These are phyloP conservation scores for Candida pini DNA, from an alignment of 805 yeast species.

Conservation along the genomic window DNA sequence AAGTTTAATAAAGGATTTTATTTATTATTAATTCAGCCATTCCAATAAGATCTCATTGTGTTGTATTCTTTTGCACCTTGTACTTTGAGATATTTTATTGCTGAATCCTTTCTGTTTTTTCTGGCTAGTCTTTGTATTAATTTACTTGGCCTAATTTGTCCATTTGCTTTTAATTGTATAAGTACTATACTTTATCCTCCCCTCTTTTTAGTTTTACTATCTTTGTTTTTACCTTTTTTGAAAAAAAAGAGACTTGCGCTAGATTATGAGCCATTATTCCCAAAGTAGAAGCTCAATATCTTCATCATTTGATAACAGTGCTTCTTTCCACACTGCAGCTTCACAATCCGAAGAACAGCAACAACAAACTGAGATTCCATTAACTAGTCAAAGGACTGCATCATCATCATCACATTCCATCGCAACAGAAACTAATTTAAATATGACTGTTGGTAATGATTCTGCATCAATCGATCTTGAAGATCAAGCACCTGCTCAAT, in stretches of 20 bases:
- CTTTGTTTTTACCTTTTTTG: neutral
- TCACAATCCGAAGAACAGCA: neutral
- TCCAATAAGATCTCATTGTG: too few species aligned
- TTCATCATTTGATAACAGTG: constrained; percentile 9
- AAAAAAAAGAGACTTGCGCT: neutral
- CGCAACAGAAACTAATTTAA: neutral
- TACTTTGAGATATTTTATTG: neutral
- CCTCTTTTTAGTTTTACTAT: neutral
- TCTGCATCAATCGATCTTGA: constrained; percentile 1
- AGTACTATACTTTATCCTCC: neutral
- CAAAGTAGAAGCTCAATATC: constrained; percentile 7
- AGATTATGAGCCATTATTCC: neutral
- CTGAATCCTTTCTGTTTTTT: neutral
- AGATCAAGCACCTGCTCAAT: constrained; percentile 1
- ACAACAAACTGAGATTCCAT: neutral
- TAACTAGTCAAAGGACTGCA: neutral
- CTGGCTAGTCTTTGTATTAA: neutral
- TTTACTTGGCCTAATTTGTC: neutral
- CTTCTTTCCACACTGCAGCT: constrained; percentile 5
- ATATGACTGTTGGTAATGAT: neutral
- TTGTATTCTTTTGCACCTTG: neutral
- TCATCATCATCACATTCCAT: neutral
- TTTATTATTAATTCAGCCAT: too few species aligned
- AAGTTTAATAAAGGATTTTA: too few species aligned
- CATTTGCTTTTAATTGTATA: neutral